Percentiles rank a stretch among this genome's conserved stretches.
phyloP scores from a whole-genome alignment of 2,329 filamentous ascomycete genomes.

The Verticillium isaacii region DNA sequence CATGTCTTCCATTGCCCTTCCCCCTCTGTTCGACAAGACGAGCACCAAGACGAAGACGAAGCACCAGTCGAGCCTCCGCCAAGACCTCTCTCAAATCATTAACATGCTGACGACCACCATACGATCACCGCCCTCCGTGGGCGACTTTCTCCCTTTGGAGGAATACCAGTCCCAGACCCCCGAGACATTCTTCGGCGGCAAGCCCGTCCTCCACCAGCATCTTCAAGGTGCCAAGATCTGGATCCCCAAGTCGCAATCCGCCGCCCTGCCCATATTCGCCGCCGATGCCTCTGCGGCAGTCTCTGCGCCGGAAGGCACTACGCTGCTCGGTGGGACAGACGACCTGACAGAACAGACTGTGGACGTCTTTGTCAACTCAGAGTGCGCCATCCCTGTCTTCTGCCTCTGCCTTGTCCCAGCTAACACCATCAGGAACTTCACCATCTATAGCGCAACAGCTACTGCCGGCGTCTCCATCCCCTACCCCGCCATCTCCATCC shows the following conservation, averaged over 20 bases:
- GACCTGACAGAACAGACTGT: constrained; percentile 41
- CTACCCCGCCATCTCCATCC: constrained; percentile 70
- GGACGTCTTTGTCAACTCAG: constrained; percentile 53
- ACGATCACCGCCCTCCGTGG: constrained; percentile 47
- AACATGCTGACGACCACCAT: constrained; percentile 50
- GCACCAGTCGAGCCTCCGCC: not conserved
- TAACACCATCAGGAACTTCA: constrained; percentile 36
- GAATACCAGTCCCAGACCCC: constrained; percentile 72
- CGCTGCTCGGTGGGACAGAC: constrained; percentile 26
- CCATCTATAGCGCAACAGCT: constrained; percentile 56
- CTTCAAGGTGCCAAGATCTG: constrained; percentile 52
- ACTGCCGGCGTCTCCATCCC: constrained; percentile 62
- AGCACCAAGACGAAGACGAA: not conserved
- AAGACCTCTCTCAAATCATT: constrained; percentile 5
- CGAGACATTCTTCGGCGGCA: constrained; percentile 64
- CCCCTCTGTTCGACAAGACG: not conserved
- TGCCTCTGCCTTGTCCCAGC: not conserved
- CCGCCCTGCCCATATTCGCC: constrained; percentile 49
- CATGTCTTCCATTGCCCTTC: not conserved
- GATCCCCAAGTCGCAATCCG: constrained; percentile 49
- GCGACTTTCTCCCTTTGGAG: constrained; percentile 58
- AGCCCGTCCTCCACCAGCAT: constrained; percentile 66
- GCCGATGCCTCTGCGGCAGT: constrained; percentile 27
- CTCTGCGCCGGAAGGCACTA: constrained; percentile 25
- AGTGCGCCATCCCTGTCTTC: constrained; percentile 7